Base-by-base conservation (phyloP, 768 basidiomycete species). In the Phaeotremella fagi region DNA sequence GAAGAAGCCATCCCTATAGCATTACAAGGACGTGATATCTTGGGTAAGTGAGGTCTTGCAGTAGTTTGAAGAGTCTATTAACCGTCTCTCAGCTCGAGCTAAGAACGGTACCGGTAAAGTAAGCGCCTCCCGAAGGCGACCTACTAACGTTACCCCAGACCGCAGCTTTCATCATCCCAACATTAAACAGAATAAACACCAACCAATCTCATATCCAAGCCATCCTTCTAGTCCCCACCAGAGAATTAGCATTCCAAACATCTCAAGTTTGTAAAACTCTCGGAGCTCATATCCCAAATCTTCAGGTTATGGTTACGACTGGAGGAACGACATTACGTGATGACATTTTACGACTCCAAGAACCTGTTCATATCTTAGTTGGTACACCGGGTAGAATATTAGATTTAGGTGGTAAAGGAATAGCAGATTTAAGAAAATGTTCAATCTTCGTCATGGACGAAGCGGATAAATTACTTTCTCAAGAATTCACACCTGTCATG, bases 371-470 rank as follows among this genome's bases (percentile, higher is more conserved):
- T 73, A 86, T 99, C 47, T 85, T 99, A 46, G 94, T 97, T 57
- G 94, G 94, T 48, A 99, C 94, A 1, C 94, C 94, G 15, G 94
- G 94, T 24, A 83, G 94, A 68, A 91, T 99, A 66, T 79, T 99
- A 48, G 94, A 99, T 79, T 78, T 99, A 48, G 87, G 88, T 4
- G 86, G 90, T 64, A 97, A 97, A 78, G 82, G 77, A 60, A 86
- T 99, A 33, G 94, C 94, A 25, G 90, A 98, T 77, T 80, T 99
- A 60, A 87, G 83, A 77, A 86, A 89, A 71, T 97, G 94, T 76
- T 85, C 86, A 2, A 88, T 94, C 50, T 99, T 97, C 69, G 90
- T 98, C 63, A 99, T 99, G 94, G 94, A 99, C 75, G 94, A 99
- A 77, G 94, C 94, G 43, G 95, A 98, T 76, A 99, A 98, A 75